Evolutionary conservation across 148 eudicot genomes (phyloP).

Genomic region (Cornus florida): DNA sequence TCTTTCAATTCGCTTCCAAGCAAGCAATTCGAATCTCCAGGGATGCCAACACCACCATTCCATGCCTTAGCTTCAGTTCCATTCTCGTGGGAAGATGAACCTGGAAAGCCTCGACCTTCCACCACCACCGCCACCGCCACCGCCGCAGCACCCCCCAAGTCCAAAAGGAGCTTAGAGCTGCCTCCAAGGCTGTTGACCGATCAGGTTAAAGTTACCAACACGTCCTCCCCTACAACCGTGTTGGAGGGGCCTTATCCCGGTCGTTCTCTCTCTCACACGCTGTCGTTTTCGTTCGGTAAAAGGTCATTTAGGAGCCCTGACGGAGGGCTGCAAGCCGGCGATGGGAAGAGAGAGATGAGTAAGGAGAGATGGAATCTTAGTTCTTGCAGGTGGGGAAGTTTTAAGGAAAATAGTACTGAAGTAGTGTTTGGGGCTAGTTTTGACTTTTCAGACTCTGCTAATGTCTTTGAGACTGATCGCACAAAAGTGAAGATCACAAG

Average conservation of each 20-base stretch:
- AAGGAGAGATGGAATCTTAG: slow-evolving; percentile 29
- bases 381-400: slow-evolving; percentile 41
- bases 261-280: slow-evolving; percentile 23
- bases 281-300: slow-evolving; percentile 22
- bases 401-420: slow-evolving; percentile 16
- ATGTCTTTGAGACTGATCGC: slow-evolving; percentile 4
- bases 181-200: slow-evolving; percentile 51
- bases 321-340: slow-evolving; percentile 5
- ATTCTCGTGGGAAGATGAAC: slow-evolving; percentile 87
- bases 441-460: slow-evolving; percentile 24
- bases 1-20: slow-evolving; percentile 40
- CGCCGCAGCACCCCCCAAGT: slow-evolving; percentile 29
- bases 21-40: slow-evolving; percentile 41
- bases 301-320: slow-evolving; percentile 28
- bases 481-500: slow-evolving; percentile 28
- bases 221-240: slow-evolving; percentile 61
- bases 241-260: slow-evolving; percentile 52
- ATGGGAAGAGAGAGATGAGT: neutral
- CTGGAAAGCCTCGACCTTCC: slow-evolving; percentile 59
- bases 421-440: slow-evolving; percentile 23
- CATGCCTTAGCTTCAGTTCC: slow-evolving; percentile 64
- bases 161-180: slow-evolving; percentile 66
- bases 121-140: neutral
- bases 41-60: slow-evolving; percentile 65
- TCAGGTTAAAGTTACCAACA: slow-evolving; percentile 19